Base-by-base conservation (phyloP, 1,139 yeast species). In the Spencermartinsiella ligniputridi region DNA sequence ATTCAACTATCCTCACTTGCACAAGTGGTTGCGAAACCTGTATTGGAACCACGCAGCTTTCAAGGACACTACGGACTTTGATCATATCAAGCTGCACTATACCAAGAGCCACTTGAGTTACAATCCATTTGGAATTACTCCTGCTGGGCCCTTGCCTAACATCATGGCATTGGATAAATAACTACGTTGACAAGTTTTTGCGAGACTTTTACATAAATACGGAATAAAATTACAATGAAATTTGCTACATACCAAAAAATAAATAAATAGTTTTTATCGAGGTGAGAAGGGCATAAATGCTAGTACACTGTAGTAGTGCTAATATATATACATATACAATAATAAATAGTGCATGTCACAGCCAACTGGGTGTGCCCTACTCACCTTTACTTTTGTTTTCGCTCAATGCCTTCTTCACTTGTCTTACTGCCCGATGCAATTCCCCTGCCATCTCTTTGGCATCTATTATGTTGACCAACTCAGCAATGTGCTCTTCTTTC, bases 61-160 rank as follows among this genome's bases (percentile, higher is more conserved):
- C 68, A 76, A 75, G 55, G 78, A 78, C 35, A 87, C 97, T 13
- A 88, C 96, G 17, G 73, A 86, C 62, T 88, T 90, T 60, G 86
- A 83, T 38, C 97, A 90, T 65, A 90, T 90, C 71, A 90, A 90
- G 67, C 71, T 71, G 55, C 97, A 90, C 66, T 92, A 90, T 70
- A 88, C 96, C 41, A 64, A 67, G 66, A 81, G 94, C 18, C 97
- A 90, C 64, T 63, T 76, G 44, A 75, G 75, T 43, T 83, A 88
- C 64, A 92, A 92, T 63, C 97, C 96, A 5, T 69, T 73, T 51
- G 83, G 84, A 1, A 83, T 92, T 53, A 85, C 96, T 2, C 95
- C 97, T 5, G 62, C 83, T 37, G 98, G 98, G 2, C 98, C 98
- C 16, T 57, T 83, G 39, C 96, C 96, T 33, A 68, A 86, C 58